These are phyloP conservation scores for Raffaelea albimanens DNA, from an alignment of 2,329 filamentous ascomycete species.

Conservation along the genomic window DNA sequence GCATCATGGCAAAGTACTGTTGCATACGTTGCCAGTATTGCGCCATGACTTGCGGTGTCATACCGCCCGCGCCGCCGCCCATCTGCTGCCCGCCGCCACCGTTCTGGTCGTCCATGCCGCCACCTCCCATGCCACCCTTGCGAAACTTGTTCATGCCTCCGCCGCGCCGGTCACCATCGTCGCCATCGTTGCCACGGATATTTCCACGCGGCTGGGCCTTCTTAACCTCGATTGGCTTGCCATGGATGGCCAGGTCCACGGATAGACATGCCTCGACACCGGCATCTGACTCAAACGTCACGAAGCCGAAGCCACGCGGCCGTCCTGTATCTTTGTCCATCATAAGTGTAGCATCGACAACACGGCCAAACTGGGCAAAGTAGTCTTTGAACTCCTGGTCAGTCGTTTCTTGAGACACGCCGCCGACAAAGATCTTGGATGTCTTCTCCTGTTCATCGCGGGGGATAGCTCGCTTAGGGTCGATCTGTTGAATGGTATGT, in stretches of 20 bases:
- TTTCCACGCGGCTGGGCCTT: slow-evolving; percentile 94
- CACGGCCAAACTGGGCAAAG: slow-evolving; percentile 91
- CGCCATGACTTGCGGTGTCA: slow-evolving; percentile 96
- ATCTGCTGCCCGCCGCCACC: slow-evolving; percentile 23
- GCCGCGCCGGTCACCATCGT: slow-evolving; percentile 19
- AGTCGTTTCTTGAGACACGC: slow-evolving; percentile 93
- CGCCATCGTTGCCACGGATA: slow-evolving; percentile 73
- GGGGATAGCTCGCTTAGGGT: slow-evolving; percentile 94
- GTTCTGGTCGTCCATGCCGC: slow-evolving; percentile 27
- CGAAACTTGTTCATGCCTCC: slow-evolving; percentile 44
- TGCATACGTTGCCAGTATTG: slow-evolving; percentile 99
- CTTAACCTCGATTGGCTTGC: slow-evolving; percentile 96
- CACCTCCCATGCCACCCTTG: slow-evolving; percentile 42
- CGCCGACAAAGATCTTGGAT: slow-evolving; percentile 96
- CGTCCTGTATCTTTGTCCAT: slow-evolving; percentile 99
- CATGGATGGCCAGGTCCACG: slow-evolving; percentile 79
- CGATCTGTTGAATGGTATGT: slow-evolving; percentile 54
- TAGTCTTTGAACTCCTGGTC: slow-evolving; percentile 95
- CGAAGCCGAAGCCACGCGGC: slow-evolving; percentile 92
- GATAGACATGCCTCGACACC: slow-evolving; percentile 88
- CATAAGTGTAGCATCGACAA: slow-evolving; percentile 96
- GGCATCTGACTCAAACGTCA: slow-evolving; percentile 93
- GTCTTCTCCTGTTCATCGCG: slow-evolving; percentile 97
- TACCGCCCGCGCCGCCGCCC: slow-evolving; percentile 43
- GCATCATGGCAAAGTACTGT: slow-evolving; percentile 92